phyloP scores from a whole-genome alignment of 495 filamentous ascomycete species.

The Neurospora sp. region DNA sequence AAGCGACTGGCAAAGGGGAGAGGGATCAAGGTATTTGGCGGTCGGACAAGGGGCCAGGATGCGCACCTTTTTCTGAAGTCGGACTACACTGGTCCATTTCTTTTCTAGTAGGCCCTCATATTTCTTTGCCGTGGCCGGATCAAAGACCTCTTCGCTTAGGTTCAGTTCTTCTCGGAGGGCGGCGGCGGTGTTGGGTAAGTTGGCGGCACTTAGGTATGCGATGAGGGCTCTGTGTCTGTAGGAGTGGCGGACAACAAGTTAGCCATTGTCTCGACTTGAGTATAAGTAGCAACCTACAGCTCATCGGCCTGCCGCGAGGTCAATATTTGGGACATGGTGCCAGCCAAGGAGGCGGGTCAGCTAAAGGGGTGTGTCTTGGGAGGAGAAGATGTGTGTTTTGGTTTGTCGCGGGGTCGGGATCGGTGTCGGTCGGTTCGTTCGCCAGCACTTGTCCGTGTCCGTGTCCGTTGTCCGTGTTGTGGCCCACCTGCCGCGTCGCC shows the following conservation, averaged over 20 bases:
- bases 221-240: constrained; percentile 81
- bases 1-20: neutral
- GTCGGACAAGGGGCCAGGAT: neutral
- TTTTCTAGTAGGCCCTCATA: constrained; percentile 87
- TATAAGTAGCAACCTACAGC: constrained; percentile 48
- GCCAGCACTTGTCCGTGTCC: neutral
- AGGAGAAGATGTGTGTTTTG: constrained; percentile 2
- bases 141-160: constrained; percentile 58
- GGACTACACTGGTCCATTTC: constrained; percentile 90
- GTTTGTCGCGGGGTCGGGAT: constrained; percentile 1
- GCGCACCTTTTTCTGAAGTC: constrained; percentile 80
- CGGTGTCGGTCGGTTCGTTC: neutral
- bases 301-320: constrained; percentile 76
- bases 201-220: constrained; percentile 70
- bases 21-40: neutral
- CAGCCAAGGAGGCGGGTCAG: neutral
- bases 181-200: constrained; percentile 54
- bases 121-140: constrained; percentile 69
- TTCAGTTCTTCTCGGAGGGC: constrained; percentile 56
- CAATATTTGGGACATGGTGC: constrained; percentile 64
- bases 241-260: constrained; percentile 1
- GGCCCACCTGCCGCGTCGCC: neutral
- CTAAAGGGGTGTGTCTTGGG: constrained; percentile 1
- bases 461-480: constrained; percentile 3
- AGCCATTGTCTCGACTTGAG: constrained; percentile 1